phyloP scores from a whole-genome alignment of 1,139 yeast genomes.

The Sugiyamaella paludigena region DNA sequence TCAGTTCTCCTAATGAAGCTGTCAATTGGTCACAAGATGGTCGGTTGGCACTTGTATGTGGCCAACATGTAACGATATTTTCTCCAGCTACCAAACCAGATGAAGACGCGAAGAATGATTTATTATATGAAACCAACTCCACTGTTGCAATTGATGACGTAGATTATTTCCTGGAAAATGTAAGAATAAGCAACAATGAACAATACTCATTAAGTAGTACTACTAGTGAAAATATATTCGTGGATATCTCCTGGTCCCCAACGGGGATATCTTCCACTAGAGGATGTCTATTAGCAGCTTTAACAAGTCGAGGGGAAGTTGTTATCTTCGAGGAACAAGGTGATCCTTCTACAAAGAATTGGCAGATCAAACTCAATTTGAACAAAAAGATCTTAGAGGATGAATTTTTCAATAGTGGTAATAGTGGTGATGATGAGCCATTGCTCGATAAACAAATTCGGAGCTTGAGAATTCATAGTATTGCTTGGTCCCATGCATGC shows the following conservation, averaged over 20 bases:
- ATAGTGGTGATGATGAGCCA: background rate
- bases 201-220: conserved; percentile 20
- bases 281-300: conserved; percentile 6
- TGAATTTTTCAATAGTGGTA: too few species aligned
- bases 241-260: conserved; percentile 29
- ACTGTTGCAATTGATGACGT: conserved; percentile 21
- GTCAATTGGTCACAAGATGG: conserved; percentile 30
- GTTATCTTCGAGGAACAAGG: conserved; percentile 23
- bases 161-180: background rate
- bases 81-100: conserved; percentile 5
- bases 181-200: conserved; percentile 17
- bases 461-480: conserved; percentile 17
- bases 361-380: conserved; percentile 18
- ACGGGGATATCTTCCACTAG: conserved; percentile 22
- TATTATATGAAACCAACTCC: conserved; percentile 20
- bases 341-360: conserved; percentile 21
- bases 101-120: conserved; percentile 13
- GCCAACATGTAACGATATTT: conserved; percentile 20
- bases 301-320: conserved; percentile 24
- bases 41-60: conserved; percentile 23
- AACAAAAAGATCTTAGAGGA: conserved; percentile 17
- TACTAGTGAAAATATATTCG: conserved; percentile 21
- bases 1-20: conserved; percentile 23
- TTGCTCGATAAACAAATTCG: conserved; percentile 1
- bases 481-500: conserved; percentile 19